Evolutionary conservation across 2,329 filamentous ascomycete genomes (phyloP).

Genomic region (Epicoccum nigrum): DNA sequence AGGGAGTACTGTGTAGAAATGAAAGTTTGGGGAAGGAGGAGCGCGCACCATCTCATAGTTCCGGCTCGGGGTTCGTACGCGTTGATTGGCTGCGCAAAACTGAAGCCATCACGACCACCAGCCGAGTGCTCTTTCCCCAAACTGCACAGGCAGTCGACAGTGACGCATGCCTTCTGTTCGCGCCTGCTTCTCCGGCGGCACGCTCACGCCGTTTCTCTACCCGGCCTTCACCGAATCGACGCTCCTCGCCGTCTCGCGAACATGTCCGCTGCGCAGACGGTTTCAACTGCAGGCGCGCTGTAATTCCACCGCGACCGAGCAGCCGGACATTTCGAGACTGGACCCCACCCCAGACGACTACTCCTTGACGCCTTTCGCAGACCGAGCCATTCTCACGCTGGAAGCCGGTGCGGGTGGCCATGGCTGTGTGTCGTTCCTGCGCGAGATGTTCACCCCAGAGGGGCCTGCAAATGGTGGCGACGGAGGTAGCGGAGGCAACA

Average conservation of each 20-base stretch:
- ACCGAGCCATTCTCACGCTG: constrained; percentile 79
- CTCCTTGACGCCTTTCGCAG: constrained; percentile 79
- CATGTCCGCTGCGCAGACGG: constrained; percentile 22
- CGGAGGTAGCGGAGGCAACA: constrained; percentile 85
- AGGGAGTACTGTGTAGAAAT: too few relatives aligned
- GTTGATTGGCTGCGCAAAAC: constrained; percentile 22
- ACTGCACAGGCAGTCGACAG: neutral
- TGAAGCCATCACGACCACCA: constrained; percentile 10
- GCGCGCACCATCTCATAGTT: too few relatives aligned
- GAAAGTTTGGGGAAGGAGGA: constrained; percentile 6
- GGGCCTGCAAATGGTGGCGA: constrained; percentile 95
- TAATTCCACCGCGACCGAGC: constrained; percentile 34
- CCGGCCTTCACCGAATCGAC: constrained; percentile 45
- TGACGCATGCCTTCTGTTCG: constrained; percentile 43
- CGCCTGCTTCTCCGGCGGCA: constrained; percentile 38
- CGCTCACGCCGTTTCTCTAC: constrained; percentile 55
- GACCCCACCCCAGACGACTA: constrained; percentile 88
- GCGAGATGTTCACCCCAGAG: constrained; percentile 86
- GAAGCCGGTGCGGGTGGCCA: constrained; percentile 83
- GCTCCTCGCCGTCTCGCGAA: constrained; percentile 30
- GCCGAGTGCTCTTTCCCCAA: neutral
- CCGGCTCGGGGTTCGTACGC: constrained; percentile 8
- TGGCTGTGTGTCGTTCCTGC: constrained; percentile 91
- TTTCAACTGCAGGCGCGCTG: constrained; percentile 32
- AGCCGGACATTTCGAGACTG: constrained; percentile 52